These are phyloP conservation scores for Candida sonorensis DNA, from an alignment of 805 yeast genomes.

Conservation along the genomic window DNA sequence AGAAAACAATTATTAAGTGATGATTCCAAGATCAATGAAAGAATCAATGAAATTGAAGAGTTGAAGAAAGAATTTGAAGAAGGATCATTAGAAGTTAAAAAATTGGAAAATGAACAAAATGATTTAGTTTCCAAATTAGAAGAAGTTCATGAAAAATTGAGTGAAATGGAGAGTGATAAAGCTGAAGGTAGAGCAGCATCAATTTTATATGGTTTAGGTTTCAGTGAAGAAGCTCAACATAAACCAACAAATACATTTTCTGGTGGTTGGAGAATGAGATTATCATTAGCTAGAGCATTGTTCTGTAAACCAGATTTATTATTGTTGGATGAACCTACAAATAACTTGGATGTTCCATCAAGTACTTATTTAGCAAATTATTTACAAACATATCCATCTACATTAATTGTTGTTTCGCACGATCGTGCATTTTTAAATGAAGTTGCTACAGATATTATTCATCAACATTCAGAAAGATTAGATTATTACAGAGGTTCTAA, in stretches of 20 bases:
- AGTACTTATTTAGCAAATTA: slow-evolving; percentile 89
- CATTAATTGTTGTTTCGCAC: slow-evolving; percentile 94
- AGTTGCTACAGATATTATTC: slow-evolving; percentile 96
- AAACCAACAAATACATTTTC: slow-evolving; percentile 86
- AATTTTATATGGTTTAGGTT: slow-evolving; percentile 88
- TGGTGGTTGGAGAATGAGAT: slow-evolving; percentile 99
- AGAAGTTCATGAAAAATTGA: slow-evolving; percentile 73
- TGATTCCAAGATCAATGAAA: slow-evolving; percentile 63
- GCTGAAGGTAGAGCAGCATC: slow-evolving; percentile 97
- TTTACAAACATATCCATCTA: slow-evolving; percentile 82
- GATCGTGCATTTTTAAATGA: slow-evolving; percentile 96
- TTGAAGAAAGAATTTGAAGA: slow-evolving; percentile 69
- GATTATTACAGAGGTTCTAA: slow-evolving; percentile 94
- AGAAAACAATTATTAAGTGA: slow-evolving; percentile 80
- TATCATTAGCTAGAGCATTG: slow-evolving; percentile 94
- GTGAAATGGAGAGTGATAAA: slow-evolving; percentile 94
- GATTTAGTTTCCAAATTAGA: slow-evolving; percentile 75
- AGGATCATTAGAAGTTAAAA: slow-evolving; percentile 64
- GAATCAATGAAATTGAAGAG: slow-evolving; percentile 68
- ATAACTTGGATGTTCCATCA: slow-evolving; percentile 99
- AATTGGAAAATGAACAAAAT: slow-evolving; percentile 82
- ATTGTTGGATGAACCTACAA: slow-evolving; percentile 96
- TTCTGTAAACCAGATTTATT: slow-evolving; percentile 95
- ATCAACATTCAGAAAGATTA: slow-evolving; percentile 94
- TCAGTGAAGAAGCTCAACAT: slow-evolving; percentile 78